Evolutionary conservation across 2,329 filamentous ascomycete genomes (phyloP).

Genomic region (Cordyceps farinosa): DNA sequence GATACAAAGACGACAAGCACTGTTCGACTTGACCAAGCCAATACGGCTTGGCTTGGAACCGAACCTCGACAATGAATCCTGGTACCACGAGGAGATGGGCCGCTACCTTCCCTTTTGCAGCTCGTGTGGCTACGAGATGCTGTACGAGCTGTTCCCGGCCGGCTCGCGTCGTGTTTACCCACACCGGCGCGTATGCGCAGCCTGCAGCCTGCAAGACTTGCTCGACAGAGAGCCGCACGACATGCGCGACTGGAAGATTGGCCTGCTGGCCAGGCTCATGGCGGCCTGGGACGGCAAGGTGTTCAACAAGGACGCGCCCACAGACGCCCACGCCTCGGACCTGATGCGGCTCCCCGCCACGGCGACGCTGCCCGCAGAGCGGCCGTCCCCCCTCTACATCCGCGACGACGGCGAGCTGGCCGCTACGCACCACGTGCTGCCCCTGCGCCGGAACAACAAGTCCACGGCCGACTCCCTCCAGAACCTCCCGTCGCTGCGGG

Average conservation of each 20-base stretch:
- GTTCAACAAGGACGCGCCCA: slow-evolving; percentile 33
- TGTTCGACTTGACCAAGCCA: slow-evolving; percentile 34
- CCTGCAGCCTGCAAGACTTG: slow-evolving; percentile 27
- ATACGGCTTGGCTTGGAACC: slow-evolving; percentile 28
- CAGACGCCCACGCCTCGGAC: neutral
- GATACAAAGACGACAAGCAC: slow-evolving; percentile 20
- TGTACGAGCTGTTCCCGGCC: slow-evolving; percentile 30
- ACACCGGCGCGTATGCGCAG: slow-evolving; percentile 27
- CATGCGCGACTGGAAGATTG: slow-evolving; percentile 23
- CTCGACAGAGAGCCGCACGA: slow-evolving; percentile 33
- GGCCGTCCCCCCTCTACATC: neutral
- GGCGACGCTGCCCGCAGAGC: neutral
- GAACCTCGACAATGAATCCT: slow-evolving; percentile 22
- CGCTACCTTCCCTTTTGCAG: slow-evolving; percentile 28
- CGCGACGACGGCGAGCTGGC: neutral
- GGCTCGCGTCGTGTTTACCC: slow-evolving; percentile 9
- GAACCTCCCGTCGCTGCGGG: slow-evolving; percentile 26
- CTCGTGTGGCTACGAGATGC: slow-evolving; percentile 33
- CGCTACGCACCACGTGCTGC: neutral
- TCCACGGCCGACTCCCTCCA: slow-evolving; percentile 29
- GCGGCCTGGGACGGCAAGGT: slow-evolving; percentile 23
- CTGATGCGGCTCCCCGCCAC: neutral
- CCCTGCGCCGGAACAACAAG: slow-evolving; percentile 22
- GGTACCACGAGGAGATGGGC: slow-evolving; percentile 27
- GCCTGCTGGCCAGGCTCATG: slow-evolving; percentile 26